Evolutionary conservation across 768 basidiomycete genomes (phyloP).

Genomic region (Leccinellum albellum): DNA sequence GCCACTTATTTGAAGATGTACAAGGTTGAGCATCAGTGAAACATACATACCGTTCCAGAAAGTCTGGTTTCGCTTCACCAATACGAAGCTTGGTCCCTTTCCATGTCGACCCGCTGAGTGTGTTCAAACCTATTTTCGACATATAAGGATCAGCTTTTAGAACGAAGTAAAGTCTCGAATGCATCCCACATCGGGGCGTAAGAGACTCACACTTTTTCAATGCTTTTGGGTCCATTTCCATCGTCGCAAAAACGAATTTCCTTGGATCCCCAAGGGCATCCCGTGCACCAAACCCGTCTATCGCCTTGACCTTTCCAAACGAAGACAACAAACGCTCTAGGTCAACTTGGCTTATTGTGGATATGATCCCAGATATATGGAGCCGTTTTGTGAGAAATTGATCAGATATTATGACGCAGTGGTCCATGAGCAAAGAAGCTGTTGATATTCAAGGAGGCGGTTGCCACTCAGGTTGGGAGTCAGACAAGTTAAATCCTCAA

Average conservation of each 20-base stretch:
- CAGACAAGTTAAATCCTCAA: neutral
- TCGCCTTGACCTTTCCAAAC: constrained; percentile 64
- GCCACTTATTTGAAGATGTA: neutral
- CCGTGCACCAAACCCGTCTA: constrained; percentile 65
- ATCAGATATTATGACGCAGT: constrained; percentile 12
- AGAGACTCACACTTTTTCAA: constrained; percentile 58
- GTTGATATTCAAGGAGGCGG: neutral
- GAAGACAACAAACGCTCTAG: constrained; percentile 53
- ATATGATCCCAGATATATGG: constrained; percentile 73
- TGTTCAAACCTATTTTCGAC: constrained; percentile 56
- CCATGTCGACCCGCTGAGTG: constrained; percentile 79
- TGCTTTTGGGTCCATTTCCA: constrained; percentile 58
- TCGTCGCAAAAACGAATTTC: constrained; percentile 71
- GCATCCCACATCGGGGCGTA: neutral
- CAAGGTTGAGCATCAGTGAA: neutral
- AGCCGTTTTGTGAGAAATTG: constrained; percentile 50
- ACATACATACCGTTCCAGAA: constrained; percentile 48
- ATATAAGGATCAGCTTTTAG: neutral
- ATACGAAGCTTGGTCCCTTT: constrained; percentile 83
- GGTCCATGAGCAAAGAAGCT: neutral
- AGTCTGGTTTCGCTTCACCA: constrained; percentile 81
- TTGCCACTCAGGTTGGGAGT: neutral
- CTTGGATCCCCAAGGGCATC: constrained; percentile 65
- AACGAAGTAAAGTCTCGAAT: neutral
- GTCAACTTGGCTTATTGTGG: constrained; percentile 54